Base-by-base conservation (phyloP, 129 eudicot genomes). In the Ambrosia artemisiifolia region DNA sequence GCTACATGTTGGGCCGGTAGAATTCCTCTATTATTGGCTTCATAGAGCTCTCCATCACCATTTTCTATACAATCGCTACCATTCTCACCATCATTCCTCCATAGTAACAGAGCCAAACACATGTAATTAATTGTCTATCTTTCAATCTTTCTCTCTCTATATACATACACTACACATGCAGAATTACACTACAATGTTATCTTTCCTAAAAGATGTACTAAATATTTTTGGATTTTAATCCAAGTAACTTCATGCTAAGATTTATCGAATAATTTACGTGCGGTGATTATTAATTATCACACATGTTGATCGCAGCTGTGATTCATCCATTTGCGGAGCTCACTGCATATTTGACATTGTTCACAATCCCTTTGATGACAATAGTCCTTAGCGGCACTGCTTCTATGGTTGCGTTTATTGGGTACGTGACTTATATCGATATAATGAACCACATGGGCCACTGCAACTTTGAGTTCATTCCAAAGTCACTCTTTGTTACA, bases 71-170 rank as follows among this genome's bases (percentile, higher is more conserved):
- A 83, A 78, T 68, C 86, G 91, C 61, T 88, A 88, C 69, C 96
- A 88, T 71, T 88, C 96, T 5, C 96, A 88, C 59, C 96, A 88
- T 69, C 96, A 88, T 61, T 81, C 91, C 50, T 88, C 96, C 79
- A 75, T 88, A 18, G 96, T 83, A 74, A 88, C 96, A n/a, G 87
- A 88, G 80, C 96, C 96, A 35, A 88, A 83, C 51, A 81, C 91
- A 11, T 88, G 96, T 88, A 86, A 69, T 48, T 88, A 86, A 69
- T 48, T 47, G 34, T 38, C 44, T 62, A 53, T 55, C 75, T 47
- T 55, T 10, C 36, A 0, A 24, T 24, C 28, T 24, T 1, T 24
- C 28, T 24, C 28, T 24, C 28, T 24, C 1, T 24, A 24, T 24
- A 24, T 24, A 24, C 20, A 38, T 1, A 56, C 10, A 47, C 3